Base-by-base conservation (phyloP, 2,329 filamentous ascomycete species). In the Zymoseptoria brevis region DNA sequence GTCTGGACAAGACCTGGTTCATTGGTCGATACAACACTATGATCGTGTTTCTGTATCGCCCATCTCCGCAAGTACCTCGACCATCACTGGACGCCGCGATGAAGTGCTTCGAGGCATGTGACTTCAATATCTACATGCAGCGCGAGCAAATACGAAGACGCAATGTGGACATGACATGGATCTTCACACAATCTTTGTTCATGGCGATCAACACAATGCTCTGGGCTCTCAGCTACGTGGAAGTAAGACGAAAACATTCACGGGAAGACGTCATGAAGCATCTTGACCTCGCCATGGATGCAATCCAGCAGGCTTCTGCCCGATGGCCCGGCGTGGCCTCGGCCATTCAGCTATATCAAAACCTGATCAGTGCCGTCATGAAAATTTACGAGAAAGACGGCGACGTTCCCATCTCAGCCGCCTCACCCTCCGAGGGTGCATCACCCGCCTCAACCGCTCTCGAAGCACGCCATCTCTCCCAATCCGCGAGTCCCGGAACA, bases 241-340 rank as follows among this genome's bases (percentile, higher is more conserved):
- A 93, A 64, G 86, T 97, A 22, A 87, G 94, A 52, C 82, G 83
- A 57, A 79, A 83, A 19, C 87, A 96, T 71, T 73, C 81, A 3
- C 84, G 86, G 19, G 85, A 90, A 51, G 87, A 94, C 63, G 87
- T 96, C 0, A 86, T 93, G 68, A 79, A 83, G 24, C 82, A 94
- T 65, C 81, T 96, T 50, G 81, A 86, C 53, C 82, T 86, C 19
- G 89, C 89, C 0, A 78, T 96, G 60, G 87, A 92, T 56, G 87
- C 89, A 4, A 87, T 97, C 61, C 82, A 87, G 59, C 83, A 87
- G 58, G 92, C 90, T 59, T 88, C 89, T 0, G 88, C 93, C 69
- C 83, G 92, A 61, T 97, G 94, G 94, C 94, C 94, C 0, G 94
- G 93, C 9, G 91, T 93, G 1, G 83, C 86, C 48, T 88, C 90